phyloP scores from a whole-genome alignment of 441 rosid species.

The Eruca vesicaria region DNA sequence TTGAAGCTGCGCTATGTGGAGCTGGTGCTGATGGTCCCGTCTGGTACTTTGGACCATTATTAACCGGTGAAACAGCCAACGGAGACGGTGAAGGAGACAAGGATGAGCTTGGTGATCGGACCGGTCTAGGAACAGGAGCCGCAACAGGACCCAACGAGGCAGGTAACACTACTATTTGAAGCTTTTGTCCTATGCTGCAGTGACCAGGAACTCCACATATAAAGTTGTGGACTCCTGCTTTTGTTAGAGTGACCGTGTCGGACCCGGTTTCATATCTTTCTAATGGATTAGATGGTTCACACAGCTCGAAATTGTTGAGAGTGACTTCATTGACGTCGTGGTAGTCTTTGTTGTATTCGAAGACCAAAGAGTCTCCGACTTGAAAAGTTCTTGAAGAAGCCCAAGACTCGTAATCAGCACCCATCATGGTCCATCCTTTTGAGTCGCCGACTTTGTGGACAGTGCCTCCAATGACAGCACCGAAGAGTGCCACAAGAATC shows the following conservation, averaged over 20 bases:
- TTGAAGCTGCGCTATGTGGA: conserved; percentile 14
- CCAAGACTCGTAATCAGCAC: too few relatives aligned
- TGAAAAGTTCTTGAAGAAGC: too few relatives aligned
- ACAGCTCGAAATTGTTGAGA: not conserved
- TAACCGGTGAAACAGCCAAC: not conserved
- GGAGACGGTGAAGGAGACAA: conserved; percentile 2
- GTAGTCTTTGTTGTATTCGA: not conserved
- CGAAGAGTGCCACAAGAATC: not conserved
- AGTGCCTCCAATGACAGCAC: conserved; percentile 1
- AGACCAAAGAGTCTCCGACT: conserved; percentile 16
- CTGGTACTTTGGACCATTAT: not conserved
- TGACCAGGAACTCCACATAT: conserved; percentile 24
- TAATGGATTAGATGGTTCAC: not conserved
- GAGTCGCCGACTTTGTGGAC: too few relatives aligned
- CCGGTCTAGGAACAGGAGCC: conserved; percentile 8
- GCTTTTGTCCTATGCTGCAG: conserved; percentile 20
- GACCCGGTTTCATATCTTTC: conserved; percentile 8
- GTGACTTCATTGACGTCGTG: conserved; percentile 18
- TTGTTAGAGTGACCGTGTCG: conserved; percentile 8
- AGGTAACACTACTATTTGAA: conserved; percentile 7
- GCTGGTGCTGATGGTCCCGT: conserved; percentile 11
- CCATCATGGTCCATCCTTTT: conserved; percentile 18
- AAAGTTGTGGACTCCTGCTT: conserved; percentile 13
- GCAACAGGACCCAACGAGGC: conserved; percentile 6
- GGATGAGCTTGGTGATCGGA: not conserved